These are phyloP conservation scores for Fusarium multiceps DNA, from an alignment of 2,329 filamentous ascomycete genomes.

Conservation along the genomic window DNA sequence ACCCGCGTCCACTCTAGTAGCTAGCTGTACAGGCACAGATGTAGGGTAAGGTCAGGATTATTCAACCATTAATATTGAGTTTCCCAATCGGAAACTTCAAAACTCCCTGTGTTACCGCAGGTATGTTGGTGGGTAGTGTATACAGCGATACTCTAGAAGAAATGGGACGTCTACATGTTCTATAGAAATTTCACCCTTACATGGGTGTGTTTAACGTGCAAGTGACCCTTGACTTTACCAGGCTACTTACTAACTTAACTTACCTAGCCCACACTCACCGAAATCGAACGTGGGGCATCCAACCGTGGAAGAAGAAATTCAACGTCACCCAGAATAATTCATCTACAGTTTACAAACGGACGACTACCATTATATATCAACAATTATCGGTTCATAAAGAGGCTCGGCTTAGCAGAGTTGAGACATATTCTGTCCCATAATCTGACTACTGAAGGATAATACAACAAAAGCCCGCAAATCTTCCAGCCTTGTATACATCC, in stretches of 20 bases:
- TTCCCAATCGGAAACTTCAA: neutral
- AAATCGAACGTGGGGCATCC: constrained; percentile 2
- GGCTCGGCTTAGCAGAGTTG: neutral
- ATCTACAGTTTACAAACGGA: neutral
- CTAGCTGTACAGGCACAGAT: neutral
- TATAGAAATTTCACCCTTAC: neutral
- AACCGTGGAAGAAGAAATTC: neutral
- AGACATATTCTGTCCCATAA: neutral
- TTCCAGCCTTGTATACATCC: neutral
- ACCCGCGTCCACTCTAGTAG: no score
- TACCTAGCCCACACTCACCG: neutral
- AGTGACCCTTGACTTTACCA: neutral
- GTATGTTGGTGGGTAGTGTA: neutral
- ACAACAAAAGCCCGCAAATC: neutral
- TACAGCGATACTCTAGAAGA: neutral
- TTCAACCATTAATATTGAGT: neutral
- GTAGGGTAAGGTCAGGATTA: constrained; percentile 22
- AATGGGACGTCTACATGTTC: neutral
- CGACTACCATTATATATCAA: neutral
- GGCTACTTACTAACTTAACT: neutral
- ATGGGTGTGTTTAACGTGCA: neutral
- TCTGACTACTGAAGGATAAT: neutral
- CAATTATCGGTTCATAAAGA: neutral
- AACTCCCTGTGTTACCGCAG: neutral
- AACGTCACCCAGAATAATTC: neutral